Conservation (phyloP, 2,329 filamentous ascomycete species). For the Aspergillus sp. region DNA sequence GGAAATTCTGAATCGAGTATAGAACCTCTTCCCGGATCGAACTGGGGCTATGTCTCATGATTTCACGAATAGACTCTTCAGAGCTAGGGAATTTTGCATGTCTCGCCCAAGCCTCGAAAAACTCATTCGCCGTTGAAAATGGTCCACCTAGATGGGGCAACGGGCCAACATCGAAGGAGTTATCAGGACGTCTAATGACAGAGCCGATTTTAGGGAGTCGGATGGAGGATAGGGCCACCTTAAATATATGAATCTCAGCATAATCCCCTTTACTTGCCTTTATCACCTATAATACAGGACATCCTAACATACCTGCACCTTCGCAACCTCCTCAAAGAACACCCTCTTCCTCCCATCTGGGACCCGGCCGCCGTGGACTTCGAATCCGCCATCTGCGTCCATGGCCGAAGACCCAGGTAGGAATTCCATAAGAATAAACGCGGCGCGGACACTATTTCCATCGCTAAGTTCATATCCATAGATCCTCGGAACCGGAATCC, state of each 20-base stretch:
- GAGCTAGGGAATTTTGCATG: slow-evolving; percentile 10
- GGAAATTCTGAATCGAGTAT: not conserved
- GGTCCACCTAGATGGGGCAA: slow-evolving; percentile 19
- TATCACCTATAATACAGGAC: no score
- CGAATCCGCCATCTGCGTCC: slow-evolving; percentile 27
- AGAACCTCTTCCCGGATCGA: not conserved
- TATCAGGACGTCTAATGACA: slow-evolving; percentile 9
- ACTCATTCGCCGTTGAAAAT: slow-evolving; percentile 20
- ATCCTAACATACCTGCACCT: not conserved
- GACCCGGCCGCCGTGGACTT: slow-evolving; percentile 10
- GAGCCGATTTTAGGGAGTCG: slow-evolving; percentile 19
- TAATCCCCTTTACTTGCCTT: no score
- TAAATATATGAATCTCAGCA: not conserved
- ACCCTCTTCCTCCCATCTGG: slow-evolving; percentile 2
- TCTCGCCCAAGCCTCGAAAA: slow-evolving; percentile 20
- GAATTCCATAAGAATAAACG: slow-evolving; percentile 34
- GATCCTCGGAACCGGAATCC: not conserved
- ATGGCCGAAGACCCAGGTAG: slow-evolving; percentile 21
- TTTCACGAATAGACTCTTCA: slow-evolving; percentile 8
- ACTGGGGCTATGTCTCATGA: not conserved
- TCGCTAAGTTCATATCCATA: slow-evolving; percentile 3
- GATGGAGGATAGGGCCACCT: slow-evolving; percentile 19
- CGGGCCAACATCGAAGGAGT: slow-evolving; percentile 16
- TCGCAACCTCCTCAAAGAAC: not conserved
- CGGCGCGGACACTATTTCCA: slow-evolving; percentile 23